Conservation (phyloP, 352 stramenopile species). For the Peronospora destructor region DNA sequence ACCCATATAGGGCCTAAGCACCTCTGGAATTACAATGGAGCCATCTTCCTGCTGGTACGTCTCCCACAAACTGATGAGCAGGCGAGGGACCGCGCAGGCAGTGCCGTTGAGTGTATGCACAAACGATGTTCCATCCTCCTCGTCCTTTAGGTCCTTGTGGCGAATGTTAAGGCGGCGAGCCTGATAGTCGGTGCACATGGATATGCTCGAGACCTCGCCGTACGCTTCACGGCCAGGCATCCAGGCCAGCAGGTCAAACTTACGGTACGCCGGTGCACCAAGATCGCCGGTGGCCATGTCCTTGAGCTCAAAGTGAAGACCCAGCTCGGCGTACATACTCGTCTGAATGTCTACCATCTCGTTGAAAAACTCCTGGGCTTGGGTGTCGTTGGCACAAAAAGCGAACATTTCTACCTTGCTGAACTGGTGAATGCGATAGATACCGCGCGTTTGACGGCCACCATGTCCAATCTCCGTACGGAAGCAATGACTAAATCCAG, state of each 20-base stretch:
- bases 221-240: conserved; percentile 78
- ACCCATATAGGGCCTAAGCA: conserved; percentile 76
- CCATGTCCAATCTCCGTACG: conserved; percentile 80
- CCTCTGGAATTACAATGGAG: conserved; percentile 67
- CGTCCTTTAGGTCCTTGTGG: conserved; percentile 58
- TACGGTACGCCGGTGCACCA: conserved; percentile 73
- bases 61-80: conserved; percentile 83
- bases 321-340: conserved; percentile 68
- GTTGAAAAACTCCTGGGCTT: conserved; percentile 64
- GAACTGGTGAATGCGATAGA: conserved; percentile 89
- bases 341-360: conserved; percentile 78
- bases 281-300: conserved; percentile 84
- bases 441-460: conserved; percentile 59
- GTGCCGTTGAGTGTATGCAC: conserved; percentile 88
- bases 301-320: conserved; percentile 71
- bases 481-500: conserved; percentile 85
- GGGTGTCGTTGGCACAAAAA: conserved; percentile 61
- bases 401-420: conserved; percentile 88
- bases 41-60: conserved; percentile 79
- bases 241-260: conserved; percentile 84
- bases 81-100: conserved; percentile 66
- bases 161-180: conserved; percentile 80
- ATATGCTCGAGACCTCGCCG: conserved; percentile 80
- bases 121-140: conserved; percentile 47
- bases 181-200: conserved; percentile 89